phyloP scores from a whole-genome alignment of 1,139 yeast genomes.

The Blastobotrys buckinghamii region DNA sequence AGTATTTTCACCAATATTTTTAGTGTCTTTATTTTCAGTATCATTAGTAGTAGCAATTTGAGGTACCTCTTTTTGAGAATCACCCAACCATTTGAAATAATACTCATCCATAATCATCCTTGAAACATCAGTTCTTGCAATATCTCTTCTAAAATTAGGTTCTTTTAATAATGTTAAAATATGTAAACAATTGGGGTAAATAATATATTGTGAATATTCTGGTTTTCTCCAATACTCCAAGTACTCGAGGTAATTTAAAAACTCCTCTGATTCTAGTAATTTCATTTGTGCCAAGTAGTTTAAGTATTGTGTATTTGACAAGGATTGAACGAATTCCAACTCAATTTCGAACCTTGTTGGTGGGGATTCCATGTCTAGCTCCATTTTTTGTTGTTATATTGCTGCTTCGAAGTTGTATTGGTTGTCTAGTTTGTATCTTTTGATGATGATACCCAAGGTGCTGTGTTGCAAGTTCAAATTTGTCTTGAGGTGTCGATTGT shows the following conservation, averaged over 20 bases:
- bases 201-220: slow-evolving; percentile 56
- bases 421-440: no score
- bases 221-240: slow-evolving; percentile 72
- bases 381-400: no score
- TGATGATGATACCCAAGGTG: no score
- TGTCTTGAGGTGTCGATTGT: no score
- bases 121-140: slow-evolving; percentile 38
- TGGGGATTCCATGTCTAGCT: slow-evolving; percentile 29
- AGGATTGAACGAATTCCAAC: slow-evolving; percentile 77
- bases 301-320: slow-evolving; percentile 70
- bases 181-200: slow-evolving; percentile 68
- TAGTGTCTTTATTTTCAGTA: no score
- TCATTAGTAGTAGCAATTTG: no score
- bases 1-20: no score
- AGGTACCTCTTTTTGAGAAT: slow-evolving; percentile 4
- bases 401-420: no score
- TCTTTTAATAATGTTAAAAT: slow-evolving; percentile 49
- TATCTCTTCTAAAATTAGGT: slow-evolving; percentile 36
- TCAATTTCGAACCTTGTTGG: slow-evolving; percentile 82
- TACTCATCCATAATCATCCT: slow-evolving; percentile 38
- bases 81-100: slow-evolving; percentile 34
- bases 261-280: slow-evolving; percentile 54
- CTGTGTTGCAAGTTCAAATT: no score
- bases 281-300: slow-evolving; percentile 71
- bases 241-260: slow-evolving; percentile 59